Conservation (phyloP, 306 rosid genomes). For the Cicer judaicum region DNA sequence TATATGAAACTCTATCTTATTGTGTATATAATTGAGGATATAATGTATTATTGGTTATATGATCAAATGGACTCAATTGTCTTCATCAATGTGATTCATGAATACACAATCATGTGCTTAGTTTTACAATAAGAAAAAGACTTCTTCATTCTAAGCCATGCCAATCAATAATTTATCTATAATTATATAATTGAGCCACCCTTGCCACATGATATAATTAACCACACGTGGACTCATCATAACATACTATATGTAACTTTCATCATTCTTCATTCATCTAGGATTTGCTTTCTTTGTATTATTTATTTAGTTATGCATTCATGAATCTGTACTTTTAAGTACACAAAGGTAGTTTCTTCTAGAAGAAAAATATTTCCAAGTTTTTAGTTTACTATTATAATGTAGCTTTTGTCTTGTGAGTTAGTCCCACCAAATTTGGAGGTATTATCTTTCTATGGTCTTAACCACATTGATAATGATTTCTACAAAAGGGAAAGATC, state of each 20-base stretch:
- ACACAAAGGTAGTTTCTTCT: slow-evolving; percentile 34
- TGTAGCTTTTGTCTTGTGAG: background rate
- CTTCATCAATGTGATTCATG: slow-evolving; percentile 41
- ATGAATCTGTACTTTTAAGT: slow-evolving; percentile 42
- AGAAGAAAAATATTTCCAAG: slow-evolving; percentile 26
- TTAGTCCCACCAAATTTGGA: slow-evolving; percentile 46
- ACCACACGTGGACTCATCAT: slow-evolving; percentile 42
- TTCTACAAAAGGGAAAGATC: slow-evolving; percentile 27
- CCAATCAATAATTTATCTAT: slow-evolving; percentile 45
- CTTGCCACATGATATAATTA: slow-evolving; percentile 33
- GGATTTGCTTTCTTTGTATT: slow-evolving; percentile 34
- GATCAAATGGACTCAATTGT: slow-evolving; percentile 32
- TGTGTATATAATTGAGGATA: slow-evolving; percentile 43
- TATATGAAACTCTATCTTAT: slow-evolving; percentile 28
- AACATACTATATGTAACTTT: slow-evolving; percentile 11
- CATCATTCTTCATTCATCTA: slow-evolving; percentile 33
- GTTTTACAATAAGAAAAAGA: slow-evolving; percentile 33
- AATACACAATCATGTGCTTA: slow-evolving; percentile 33
- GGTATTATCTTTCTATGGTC: slow-evolving; percentile 35
- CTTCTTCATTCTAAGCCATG: slow-evolving; percentile 37
- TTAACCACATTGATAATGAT: slow-evolving; percentile 17
- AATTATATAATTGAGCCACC: background rate
- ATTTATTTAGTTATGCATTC: slow-evolving; percentile 41
- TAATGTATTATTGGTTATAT: slow-evolving; percentile 42
- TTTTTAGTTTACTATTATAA: slow-evolving; percentile 2